These are phyloP conservation scores for Penicillium malachiteum DNA, from an alignment of 495 filamentous ascomycete species.

Conservation along the genomic window DNA sequence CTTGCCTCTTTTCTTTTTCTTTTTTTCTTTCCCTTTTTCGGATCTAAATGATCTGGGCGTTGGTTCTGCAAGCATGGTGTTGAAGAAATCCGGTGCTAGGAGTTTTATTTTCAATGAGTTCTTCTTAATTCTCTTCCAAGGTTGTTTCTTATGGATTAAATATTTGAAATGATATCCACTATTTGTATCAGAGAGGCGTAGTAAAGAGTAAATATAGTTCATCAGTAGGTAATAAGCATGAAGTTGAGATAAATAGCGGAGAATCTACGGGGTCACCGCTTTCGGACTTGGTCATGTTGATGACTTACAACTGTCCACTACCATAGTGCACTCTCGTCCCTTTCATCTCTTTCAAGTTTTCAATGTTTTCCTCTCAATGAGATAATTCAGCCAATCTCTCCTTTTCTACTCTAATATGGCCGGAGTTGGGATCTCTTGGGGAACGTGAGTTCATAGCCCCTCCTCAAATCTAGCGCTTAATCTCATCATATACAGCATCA, in stretches of 20 bases:
- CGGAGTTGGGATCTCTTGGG: slow-evolving; percentile 33
- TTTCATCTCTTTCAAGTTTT: neutral
- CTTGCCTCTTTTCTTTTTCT: neutral
- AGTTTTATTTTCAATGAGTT: too few relatives aligned
- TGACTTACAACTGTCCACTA: neutral
- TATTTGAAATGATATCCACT: too few relatives aligned
- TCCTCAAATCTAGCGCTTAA: slow-evolving; percentile 4
- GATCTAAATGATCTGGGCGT: neutral
- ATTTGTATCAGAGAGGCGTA: too few relatives aligned
- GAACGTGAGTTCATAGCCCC: slow-evolving; percentile 30
- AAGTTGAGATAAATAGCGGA: too few relatives aligned
- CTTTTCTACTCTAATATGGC: slow-evolving; percentile 22
- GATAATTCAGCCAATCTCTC: neutral
- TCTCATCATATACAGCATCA: slow-evolving; percentile 52
- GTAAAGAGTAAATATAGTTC: too few relatives aligned
- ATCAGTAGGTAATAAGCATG: too few relatives aligned
- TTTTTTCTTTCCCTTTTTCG: neutral
- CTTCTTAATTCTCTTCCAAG: too few relatives aligned
- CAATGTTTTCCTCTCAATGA: neutral
- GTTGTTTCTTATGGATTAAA: too few relatives aligned
- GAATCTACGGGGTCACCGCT: neutral
- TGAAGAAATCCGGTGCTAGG: too few relatives aligned
- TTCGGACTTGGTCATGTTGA: neutral
- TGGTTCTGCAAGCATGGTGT: too few relatives aligned
- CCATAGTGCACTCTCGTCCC: neutral